Conservation (phyloP, 805 yeast genomes). For the Yamadazyma phyllophila region DNA sequence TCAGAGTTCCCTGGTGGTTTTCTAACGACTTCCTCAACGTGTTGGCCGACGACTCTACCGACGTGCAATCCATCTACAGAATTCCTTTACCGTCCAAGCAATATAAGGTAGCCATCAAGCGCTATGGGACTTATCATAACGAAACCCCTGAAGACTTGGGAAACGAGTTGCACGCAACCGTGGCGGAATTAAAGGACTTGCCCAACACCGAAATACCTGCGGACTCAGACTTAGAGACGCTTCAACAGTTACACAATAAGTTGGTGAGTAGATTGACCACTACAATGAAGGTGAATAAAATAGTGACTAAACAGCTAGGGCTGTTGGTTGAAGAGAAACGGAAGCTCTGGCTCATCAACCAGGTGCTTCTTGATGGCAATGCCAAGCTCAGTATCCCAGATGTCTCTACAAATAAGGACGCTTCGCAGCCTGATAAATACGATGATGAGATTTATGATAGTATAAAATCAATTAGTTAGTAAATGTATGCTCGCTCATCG, state of each 20-base stretch:
- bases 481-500: constrained; percentile 8
- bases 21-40: constrained; percentile 26
- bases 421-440: constrained; percentile 8
- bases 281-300: constrained; percentile 35
- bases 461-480: constrained; percentile 1
- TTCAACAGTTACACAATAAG: constrained; percentile 23
- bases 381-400: constrained; percentile 32
- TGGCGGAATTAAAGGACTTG: not conserved
- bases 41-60: constrained; percentile 17
- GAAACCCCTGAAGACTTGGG: not conserved
- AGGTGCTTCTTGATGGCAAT: constrained; percentile 43
- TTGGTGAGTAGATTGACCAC: constrained; percentile 36
- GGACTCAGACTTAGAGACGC: constrained; percentile 15
- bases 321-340: constrained; percentile 29
- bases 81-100: constrained; percentile 34
- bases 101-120: constrained; percentile 29
- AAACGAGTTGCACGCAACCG: not conserved
- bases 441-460: constrained; percentile 14
- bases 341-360: constrained; percentile 40
- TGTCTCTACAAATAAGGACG: constrained; percentile 1
- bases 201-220: constrained; percentile 9
- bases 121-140: constrained; percentile 26
- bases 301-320: constrained; percentile 30
- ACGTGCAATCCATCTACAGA: constrained; percentile 19
- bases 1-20: constrained; percentile 45